A percentile compares a stretch with the other conserved stretches of the same genome.
Conservation (phyloP, 2,329 filamentous ascomycete genomes). For the Gremmenia infestans region DNA sequence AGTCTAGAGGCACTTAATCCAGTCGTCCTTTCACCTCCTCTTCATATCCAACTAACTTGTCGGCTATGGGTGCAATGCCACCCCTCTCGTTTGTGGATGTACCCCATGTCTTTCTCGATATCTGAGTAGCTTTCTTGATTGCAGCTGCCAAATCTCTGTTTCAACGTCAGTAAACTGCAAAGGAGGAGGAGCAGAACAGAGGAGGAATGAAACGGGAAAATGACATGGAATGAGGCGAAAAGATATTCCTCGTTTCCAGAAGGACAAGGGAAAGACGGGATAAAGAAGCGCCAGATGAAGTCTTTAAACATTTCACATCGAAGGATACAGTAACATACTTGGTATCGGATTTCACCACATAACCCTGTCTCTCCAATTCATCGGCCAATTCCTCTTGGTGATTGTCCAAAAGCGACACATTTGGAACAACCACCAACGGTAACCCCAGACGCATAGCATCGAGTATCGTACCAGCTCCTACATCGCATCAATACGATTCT, state of each 20-base stretch:
- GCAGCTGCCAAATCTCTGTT: constrained; percentile 18
- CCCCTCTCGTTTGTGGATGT: constrained; percentile 9
- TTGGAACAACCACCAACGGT: constrained; percentile 85
- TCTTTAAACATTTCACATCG: neutral
- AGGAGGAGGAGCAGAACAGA: neutral
- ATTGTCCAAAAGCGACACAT: constrained; percentile 75
- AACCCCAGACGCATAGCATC: constrained; percentile 71
- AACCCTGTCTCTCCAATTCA: constrained; percentile 68
- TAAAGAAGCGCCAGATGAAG: neutral
- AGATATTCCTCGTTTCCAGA: neutral
- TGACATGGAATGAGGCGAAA: neutral
- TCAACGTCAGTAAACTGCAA: neutral
- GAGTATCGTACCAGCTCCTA: constrained; percentile 85
- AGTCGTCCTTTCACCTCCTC: constrained; percentile 22
- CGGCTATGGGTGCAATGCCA: constrained; percentile 18
- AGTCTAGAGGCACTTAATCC: constrained; percentile 7
- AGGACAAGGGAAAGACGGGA: neutral
- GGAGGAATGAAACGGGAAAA: neutral
- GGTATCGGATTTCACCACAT: constrained; percentile 49
- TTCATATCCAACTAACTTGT: constrained; percentile 24
- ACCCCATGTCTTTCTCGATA: constrained; percentile 18
- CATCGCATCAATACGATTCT: neutral
- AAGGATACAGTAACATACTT: constrained; percentile 13
- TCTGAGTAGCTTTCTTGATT: constrained; percentile 18
- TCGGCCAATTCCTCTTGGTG: constrained; percentile 86